These are phyloP conservation scores for Sporisorium scitamineum DNA, from an alignment of 1,284 basidiomycete species.

Conservation along the genomic window DNA sequence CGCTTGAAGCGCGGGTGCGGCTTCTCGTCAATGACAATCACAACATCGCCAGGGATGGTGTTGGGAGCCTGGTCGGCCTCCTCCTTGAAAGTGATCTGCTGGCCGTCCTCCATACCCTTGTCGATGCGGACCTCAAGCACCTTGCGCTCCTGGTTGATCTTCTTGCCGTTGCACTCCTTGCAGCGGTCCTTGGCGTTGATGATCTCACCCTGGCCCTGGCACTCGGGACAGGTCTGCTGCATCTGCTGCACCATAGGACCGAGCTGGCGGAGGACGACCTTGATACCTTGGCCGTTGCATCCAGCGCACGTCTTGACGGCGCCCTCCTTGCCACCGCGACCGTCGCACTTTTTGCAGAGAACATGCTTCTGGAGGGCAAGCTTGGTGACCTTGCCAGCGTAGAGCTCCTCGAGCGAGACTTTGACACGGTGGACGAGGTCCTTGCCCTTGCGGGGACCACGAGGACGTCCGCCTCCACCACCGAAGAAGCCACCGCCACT, in stretches of 20 bases:
- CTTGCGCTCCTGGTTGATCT: constrained; percentile 94
- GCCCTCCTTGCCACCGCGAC: constrained; percentile 97
- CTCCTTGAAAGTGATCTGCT: constrained; percentile 92
- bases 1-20: constrained; percentile 90
- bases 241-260: constrained; percentile 99
- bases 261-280: constrained; percentile 91
- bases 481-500: constrained; percentile 76
- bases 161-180: constrained; percentile 93
- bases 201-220: constrained; percentile 89
- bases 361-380: constrained; percentile 95
- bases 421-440: constrained; percentile 97
- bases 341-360: constrained; percentile 92
- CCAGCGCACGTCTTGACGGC: constrained; percentile 83
- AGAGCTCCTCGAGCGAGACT: constrained; percentile 96
- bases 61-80: constrained; percentile 96
- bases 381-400: constrained; percentile 98
- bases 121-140: constrained; percentile 98
- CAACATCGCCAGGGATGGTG: constrained; percentile 91
- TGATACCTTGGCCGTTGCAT: constrained; percentile 92
- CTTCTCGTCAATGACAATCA: constrained; percentile 97
- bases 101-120: constrained; percentile 98
- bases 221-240: constrained; percentile 93
- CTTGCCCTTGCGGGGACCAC: constrained; percentile 95
- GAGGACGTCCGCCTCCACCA: constrained; percentile 75
- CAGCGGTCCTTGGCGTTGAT: constrained; percentile 96